Evolutionary conservation across 2,329 filamentous ascomycete species (phyloP).

Genomic region (Furcasterigmium furcatum): DNA sequence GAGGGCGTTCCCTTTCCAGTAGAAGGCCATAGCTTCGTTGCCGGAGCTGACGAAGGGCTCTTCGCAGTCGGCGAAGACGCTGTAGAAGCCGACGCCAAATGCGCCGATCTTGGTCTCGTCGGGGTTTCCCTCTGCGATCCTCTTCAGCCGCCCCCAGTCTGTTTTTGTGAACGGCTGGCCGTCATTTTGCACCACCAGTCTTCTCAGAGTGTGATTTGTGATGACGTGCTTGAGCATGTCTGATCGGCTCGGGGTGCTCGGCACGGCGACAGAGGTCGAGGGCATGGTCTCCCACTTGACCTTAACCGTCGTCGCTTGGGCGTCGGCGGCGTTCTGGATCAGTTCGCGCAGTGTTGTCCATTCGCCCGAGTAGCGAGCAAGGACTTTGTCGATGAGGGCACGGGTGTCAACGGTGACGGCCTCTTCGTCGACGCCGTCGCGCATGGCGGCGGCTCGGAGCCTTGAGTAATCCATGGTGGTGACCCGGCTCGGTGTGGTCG

Average conservation of each 20-base stretch:
- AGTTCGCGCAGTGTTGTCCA: conserved; percentile 89
- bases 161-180: conserved; percentile 83
- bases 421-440: conserved; percentile 85
- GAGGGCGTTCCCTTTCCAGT: conserved; percentile 98
- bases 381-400: conserved; percentile 94
- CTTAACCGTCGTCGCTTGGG: conserved; percentile 82
- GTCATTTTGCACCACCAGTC: conserved; percentile 90
- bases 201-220: conserved; percentile 78
- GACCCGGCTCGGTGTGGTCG: not conserved
- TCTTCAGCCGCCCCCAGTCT: conserved; percentile 90
- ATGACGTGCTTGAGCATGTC: conserved; percentile 79
- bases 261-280: conserved; percentile 73
- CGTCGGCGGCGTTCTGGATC: conserved; percentile 98
- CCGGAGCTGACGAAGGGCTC: conserved; percentile 96
- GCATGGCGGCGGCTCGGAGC: conserved; percentile 83
- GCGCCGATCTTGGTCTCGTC: conserved; percentile 99
- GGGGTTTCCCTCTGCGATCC: conserved; percentile 97
- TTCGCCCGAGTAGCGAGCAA: conserved; percentile 94
- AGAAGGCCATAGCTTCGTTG: conserved; percentile 92
- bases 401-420: conserved; percentile 97
- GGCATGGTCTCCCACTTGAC: conserved; percentile 92
- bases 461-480: conserved; percentile 65
- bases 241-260: conserved; percentile 60
- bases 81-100: conserved; percentile 98
- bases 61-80: conserved; percentile 96